Evolutionary conservation across 306 rosid genomes (phyloP).

Genomic region (Prunus campanulata): DNA sequence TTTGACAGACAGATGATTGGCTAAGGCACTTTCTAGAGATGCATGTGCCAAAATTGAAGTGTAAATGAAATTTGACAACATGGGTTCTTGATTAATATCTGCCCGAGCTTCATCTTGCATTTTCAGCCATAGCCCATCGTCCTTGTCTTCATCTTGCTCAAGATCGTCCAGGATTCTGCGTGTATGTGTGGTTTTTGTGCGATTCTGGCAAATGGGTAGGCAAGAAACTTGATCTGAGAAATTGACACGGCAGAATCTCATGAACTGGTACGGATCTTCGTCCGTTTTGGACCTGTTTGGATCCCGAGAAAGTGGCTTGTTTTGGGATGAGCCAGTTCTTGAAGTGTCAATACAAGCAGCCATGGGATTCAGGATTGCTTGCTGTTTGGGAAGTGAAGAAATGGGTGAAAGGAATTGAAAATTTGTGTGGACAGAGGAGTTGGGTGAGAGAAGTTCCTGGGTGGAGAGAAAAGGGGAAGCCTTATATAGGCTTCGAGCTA

Average conservation of each 20-base stretch:
- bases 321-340: conserved; percentile 2
- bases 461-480: conserved; percentile 12
- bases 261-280: conserved; percentile 13
- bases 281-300: conserved; percentile 32
- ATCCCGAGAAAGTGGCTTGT: conserved; percentile 43
- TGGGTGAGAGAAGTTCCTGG: conserved; percentile 17
- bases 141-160: conserved; percentile 11
- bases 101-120: conserved; percentile 62
- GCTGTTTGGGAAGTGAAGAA: conserved; percentile 15
- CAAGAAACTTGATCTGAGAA: conserved; percentile 37
- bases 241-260: conserved; percentile 32
- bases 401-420: conserved; percentile 17
- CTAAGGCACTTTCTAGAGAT: conserved; percentile 54
- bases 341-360: conserved; percentile 53
- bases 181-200: conserved; percentile 24
- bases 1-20: conserved; percentile 55
- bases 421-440: conserved; percentile 13
- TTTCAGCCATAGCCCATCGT: conserved; percentile 48
- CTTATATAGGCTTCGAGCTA: conserved; percentile 6
- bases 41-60: conserved; percentile 50
- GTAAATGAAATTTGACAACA: conserved; percentile 48
- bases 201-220: conserved; percentile 28
- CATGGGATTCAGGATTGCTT: conserved; percentile 19
- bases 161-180: conserved; percentile 21
- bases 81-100: conserved; percentile 61